phyloP scores from a whole-genome alignment of 345 rosid species.

The Hypericum perforatum region DNA sequence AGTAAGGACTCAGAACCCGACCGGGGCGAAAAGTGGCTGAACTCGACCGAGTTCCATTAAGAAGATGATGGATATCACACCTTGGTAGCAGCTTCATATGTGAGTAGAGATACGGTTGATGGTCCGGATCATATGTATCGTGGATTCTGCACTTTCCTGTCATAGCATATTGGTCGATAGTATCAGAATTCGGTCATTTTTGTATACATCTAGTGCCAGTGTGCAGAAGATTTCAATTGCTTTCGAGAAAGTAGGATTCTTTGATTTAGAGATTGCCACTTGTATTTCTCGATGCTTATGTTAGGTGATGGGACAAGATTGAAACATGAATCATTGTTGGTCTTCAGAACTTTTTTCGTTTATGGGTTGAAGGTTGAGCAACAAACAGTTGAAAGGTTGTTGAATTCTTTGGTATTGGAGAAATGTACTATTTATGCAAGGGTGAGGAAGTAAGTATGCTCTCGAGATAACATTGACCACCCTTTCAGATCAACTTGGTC shows the following conservation, averaged over 20 bases:
- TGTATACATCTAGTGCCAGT: constrained; percentile 37
- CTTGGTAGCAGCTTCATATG: constrained; percentile 46
- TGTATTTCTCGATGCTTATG: neutral
- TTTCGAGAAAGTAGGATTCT: constrained; percentile 49
- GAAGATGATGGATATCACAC: constrained; percentile 46
- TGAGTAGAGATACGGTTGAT: constrained; percentile 45
- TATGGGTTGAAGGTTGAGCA: constrained; percentile 61
- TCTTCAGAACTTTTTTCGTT: neutral
- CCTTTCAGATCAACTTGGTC: too few relatives aligned
- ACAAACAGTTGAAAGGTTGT: constrained; percentile 70
- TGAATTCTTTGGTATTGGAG: constrained; percentile 62
- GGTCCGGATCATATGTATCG: constrained; percentile 39
- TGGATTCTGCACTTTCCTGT: constrained; percentile 30
- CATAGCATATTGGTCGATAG: constrained; percentile 47
- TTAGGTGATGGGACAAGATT: too few relatives aligned
- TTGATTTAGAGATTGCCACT: too few relatives aligned
- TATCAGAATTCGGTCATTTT: constrained; percentile 31
- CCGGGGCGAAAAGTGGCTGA: constrained; percentile 43
- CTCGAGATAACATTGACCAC: too few relatives aligned
- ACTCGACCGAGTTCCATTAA: constrained; percentile 38
- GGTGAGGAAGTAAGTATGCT: constrained; percentile 93
- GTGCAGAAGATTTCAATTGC: constrained; percentile 39
- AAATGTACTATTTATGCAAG: constrained; percentile 69
- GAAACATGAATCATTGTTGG: neutral
- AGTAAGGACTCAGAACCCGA: constrained; percentile 29